phyloP scores from a whole-genome alignment of 306 rosid species.

The Trifolium pratense region DNA sequence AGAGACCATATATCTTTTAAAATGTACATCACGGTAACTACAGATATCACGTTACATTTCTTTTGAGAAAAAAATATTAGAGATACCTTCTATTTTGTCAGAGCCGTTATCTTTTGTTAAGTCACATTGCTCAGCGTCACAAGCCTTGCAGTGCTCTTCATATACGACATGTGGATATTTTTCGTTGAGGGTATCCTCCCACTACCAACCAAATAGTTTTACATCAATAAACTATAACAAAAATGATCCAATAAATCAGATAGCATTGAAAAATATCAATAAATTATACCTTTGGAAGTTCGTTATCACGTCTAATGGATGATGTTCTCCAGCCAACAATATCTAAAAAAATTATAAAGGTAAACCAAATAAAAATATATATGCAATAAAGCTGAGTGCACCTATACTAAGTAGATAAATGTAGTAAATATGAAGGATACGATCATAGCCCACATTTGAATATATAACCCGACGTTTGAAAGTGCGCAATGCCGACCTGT shows the following conservation, averaged over 20 bases:
- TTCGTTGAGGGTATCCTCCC: conserved; percentile 81
- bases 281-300: conserved; percentile 82
- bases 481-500: conserved; percentile 86
- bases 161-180: conserved; percentile 91
- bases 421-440: conserved; percentile 65
- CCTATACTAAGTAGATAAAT: conserved; percentile 4
- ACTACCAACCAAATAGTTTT: conserved; percentile 54
- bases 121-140: conserved; percentile 69
- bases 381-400: conserved; percentile 19
- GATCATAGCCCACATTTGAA: conserved; percentile 89
- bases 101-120: conserved; percentile 45
- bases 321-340: conserved; percentile 99
- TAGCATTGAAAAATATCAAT: conserved; percentile 35
- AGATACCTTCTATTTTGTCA: conserved; percentile 84
- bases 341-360: conserved; percentile 60
- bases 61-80: neutral
- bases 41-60: neutral
- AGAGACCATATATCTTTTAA: conserved; percentile 3
- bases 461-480: conserved; percentile 79
- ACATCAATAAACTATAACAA: conserved; percentile 25
- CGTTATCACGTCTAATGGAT: conserved; percentile 72
- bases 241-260: conserved; percentile 29
- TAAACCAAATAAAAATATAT: conserved; percentile 42
- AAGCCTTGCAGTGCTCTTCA: conserved; percentile 92
- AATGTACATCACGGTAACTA: neutral